These are phyloP conservation scores for Aureobasidium pullulans DNA, from an alignment of 2,329 filamentous ascomycete genomes.

Conservation along the genomic window DNA sequence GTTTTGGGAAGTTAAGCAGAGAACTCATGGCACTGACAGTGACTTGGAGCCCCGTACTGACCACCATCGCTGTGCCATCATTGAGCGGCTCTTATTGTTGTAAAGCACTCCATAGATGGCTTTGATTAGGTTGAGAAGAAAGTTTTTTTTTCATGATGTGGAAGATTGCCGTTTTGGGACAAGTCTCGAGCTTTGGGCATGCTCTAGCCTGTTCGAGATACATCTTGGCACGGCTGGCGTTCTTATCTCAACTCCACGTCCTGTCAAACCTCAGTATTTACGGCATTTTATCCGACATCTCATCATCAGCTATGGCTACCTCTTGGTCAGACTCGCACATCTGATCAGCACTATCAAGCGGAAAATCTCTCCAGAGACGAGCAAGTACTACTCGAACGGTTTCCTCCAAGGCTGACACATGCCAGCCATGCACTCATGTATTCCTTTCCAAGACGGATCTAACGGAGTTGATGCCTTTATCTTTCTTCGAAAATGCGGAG, in stretches of 20 bases:
- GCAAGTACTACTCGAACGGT: neutral
- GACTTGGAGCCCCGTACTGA: too few species aligned
- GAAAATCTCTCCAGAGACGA: too few species aligned
- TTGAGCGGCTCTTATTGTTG: too few species aligned
- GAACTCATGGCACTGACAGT: too few species aligned
- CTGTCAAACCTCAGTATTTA: slow-evolving; percentile 3
- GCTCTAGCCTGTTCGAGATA: neutral
- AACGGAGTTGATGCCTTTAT: neutral
- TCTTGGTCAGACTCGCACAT: neutral
- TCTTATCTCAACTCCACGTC: neutral
- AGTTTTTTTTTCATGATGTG: neutral
- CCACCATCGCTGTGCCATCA: too few species aligned
- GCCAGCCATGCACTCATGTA: neutral
- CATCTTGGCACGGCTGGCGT: neutral
- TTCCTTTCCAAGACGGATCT: neutral
- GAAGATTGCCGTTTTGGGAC: neutral
- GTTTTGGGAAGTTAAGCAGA: too few species aligned
- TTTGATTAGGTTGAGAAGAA: neutral
- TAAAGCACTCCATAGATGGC: too few species aligned
- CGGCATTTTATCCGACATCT: neutral
- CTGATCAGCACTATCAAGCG: neutral
- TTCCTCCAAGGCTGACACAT: neutral
- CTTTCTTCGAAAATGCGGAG: slow-evolving; percentile 3
- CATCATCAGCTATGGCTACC: too few species aligned
- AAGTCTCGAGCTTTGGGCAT: neutral